These are phyloP conservation scores for Aspergillus flavus DNA, from an alignment of 2,329 filamentous ascomycete genomes.

Conservation along the genomic window DNA sequence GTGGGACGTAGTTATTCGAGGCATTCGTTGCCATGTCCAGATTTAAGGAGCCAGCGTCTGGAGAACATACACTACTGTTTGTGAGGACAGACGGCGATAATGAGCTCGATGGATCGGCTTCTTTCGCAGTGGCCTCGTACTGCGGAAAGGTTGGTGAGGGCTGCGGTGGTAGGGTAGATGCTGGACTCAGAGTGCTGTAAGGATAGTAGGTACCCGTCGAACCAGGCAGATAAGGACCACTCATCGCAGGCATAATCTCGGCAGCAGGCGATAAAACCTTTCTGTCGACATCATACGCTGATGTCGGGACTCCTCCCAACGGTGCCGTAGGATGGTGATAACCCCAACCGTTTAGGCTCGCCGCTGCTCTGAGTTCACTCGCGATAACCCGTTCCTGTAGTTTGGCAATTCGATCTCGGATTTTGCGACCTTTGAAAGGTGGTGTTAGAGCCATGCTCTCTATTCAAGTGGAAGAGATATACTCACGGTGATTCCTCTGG, in stretches of 20 bases:
- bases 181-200: background rate
- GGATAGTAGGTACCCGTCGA: background rate
- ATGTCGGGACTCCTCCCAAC: background rate
- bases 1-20: background rate
- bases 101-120: background rate
- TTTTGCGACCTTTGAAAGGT: constrained; percentile 32
- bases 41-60: background rate
- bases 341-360: constrained; percentile 33
- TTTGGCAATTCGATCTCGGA: constrained; percentile 38
- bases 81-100: background rate
- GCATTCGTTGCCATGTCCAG: background rate
- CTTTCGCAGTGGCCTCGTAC: background rate
- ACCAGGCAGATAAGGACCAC: background rate
- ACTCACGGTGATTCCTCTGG: constrained; percentile 36
- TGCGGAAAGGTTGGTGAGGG: background rate
- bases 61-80: background rate
- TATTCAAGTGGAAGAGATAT: background rate
- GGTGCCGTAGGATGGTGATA: constrained; percentile 20
- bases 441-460: background rate
- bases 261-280: constrained; percentile 1
- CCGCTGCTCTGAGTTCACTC: constrained; percentile 34
- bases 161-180: background rate
- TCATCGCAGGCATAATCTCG: background rate
- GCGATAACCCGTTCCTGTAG: constrained; percentile 39
- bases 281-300: constrained; percentile 13